phyloP scores from a whole-genome alignment of 164 flowering plant genomes.

The Nymphaea thermarum region DNA sequence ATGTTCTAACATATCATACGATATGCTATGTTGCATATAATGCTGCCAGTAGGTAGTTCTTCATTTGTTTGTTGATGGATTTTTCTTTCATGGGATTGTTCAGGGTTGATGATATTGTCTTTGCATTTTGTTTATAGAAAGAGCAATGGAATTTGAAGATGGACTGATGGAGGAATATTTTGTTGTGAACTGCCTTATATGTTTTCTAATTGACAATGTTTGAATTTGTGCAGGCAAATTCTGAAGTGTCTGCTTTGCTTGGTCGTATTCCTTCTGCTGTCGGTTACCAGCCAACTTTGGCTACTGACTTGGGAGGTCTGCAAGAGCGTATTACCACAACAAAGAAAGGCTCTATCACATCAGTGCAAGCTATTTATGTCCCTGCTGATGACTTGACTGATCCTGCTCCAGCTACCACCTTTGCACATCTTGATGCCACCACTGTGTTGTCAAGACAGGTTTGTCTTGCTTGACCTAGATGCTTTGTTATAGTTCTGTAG shows the following conservation, averaged over 20 bases:
- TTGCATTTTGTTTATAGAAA: background rate
- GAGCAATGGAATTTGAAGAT: too few relatives aligned
- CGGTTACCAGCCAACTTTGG: slow-evolving; percentile 95
- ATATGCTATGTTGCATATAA: background rate
- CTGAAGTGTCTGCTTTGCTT: slow-evolving; percentile 96
- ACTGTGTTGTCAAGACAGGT: slow-evolving; percentile 96
- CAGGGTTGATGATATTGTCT: background rate
- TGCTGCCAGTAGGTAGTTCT: too few relatives aligned
- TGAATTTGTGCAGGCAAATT: slow-evolving; percentile 55
- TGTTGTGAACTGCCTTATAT: too few relatives aligned
- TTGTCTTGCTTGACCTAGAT: background rate
- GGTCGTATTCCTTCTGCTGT: slow-evolving; percentile 99
- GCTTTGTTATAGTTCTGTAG: too few relatives aligned
- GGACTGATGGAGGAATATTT: too few relatives aligned
- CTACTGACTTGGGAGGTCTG: slow-evolving; percentile 90
- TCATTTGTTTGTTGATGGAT: too few relatives aligned
- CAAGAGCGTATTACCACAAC: slow-evolving; percentile 97
- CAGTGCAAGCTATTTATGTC: slow-evolving; percentile 93
- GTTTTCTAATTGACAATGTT: too few relatives aligned
- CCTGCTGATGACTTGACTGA: slow-evolving; percentile 99
- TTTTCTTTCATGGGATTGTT: too few relatives aligned
- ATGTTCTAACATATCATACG: background rate
- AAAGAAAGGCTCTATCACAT: slow-evolving; percentile 93
- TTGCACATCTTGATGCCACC: slow-evolving; percentile 99
- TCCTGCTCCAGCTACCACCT: slow-evolving; percentile 98